Base-by-base conservation (phyloP, 2,329 filamentous ascomycete genomes). In the Ceratocystis diversiconidia region DNA sequence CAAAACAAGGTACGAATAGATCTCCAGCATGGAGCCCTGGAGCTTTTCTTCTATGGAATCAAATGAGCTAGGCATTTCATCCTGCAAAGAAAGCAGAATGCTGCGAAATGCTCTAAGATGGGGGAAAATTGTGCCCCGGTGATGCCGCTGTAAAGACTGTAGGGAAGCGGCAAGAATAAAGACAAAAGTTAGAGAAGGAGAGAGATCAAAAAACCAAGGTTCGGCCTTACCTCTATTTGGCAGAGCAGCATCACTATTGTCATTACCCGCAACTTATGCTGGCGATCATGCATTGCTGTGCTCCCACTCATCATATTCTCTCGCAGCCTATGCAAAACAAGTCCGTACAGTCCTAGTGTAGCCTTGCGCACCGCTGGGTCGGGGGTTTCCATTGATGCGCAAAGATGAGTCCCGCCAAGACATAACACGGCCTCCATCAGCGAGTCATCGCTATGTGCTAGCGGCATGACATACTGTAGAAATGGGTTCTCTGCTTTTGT, bases 171-270 rank as follows among this genome's bases (percentile, higher is more conserved):
- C 36, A 12, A 41, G 2, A 25, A 25, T 1, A 41, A 44, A 15
- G 4, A 61, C 12, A 55, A 25, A 30, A 7, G 52, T 57, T 57
- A 57, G 52, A 57, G 15, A 22, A 30, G 22, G 12, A 10, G 22
- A 17, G 28, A 57, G 19, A 55, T 12, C 12, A 30, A 57, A 57
- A 57, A 17, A 3, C 10, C 50, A 28, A 5, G 50, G 6, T 17
- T 30, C 7, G 19, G 2, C 25, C 57, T 50, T 44, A 67, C 66
- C 62, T 67, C 66, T 7, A 67, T 67, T 19, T 67, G 66, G 12
- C 66, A 67, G 4, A 67, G 36, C n/a, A 67, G 60, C 66, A 67
- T 67, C 19, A 67, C 63, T 22, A 67, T 65, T 4, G 66, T 67
- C 66, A 67, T 67, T 3, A 63, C 61, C 2, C 62, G 57, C 22